Conservation (phyloP, 2,329 filamentous ascomycete genomes). For the Paramyrothecium sp. region DNA sequence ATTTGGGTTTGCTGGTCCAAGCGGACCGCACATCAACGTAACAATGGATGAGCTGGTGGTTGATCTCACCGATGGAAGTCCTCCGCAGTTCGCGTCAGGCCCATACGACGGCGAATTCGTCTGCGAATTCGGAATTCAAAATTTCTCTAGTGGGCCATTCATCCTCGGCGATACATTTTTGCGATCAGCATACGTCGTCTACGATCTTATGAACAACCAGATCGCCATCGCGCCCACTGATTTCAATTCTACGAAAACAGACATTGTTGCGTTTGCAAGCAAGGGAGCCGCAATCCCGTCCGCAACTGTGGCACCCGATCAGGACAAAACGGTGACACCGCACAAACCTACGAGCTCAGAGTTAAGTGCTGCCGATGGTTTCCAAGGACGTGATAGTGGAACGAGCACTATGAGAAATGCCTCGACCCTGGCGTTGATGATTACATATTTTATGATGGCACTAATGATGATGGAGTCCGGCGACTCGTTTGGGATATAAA, state of each 20-base stretch:
- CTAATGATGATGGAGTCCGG: conserved; percentile 2
- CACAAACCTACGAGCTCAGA: conserved; percentile 14
- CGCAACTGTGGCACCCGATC: conserved; percentile 41
- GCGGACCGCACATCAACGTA: conserved; percentile 49
- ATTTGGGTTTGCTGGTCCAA: conserved; percentile 51
- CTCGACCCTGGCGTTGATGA: not conserved
- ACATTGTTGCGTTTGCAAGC: conserved; percentile 50
- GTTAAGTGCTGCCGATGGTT: conserved; percentile 28
- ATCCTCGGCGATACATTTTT: conserved; percentile 59
- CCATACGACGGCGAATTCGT: conserved; percentile 41
- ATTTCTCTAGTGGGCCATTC: conserved; percentile 38
- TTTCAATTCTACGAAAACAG: conserved; percentile 51
- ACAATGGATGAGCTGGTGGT: conserved; percentile 57
- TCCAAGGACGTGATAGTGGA: conserved; percentile 17
- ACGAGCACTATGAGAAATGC: not conserved
- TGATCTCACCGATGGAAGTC: conserved; percentile 34
- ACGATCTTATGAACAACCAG: conserved; percentile 57
- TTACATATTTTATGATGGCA: conserved; percentile 5
- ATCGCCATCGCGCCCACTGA: conserved; percentile 53
- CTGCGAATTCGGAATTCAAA: conserved; percentile 59
- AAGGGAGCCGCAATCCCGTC: conserved; percentile 49
- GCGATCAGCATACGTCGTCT: conserved; percentile 59
- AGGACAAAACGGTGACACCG: conserved; percentile 25
- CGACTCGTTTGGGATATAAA: too few relatives aligned
- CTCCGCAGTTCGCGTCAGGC: conserved; percentile 36